Percentiles rank a stretch among this genome's conserved stretches.
phyloP scores from a whole-genome alignment of 805 yeast genomes.

The Tetrapisispora fleetii region DNA sequence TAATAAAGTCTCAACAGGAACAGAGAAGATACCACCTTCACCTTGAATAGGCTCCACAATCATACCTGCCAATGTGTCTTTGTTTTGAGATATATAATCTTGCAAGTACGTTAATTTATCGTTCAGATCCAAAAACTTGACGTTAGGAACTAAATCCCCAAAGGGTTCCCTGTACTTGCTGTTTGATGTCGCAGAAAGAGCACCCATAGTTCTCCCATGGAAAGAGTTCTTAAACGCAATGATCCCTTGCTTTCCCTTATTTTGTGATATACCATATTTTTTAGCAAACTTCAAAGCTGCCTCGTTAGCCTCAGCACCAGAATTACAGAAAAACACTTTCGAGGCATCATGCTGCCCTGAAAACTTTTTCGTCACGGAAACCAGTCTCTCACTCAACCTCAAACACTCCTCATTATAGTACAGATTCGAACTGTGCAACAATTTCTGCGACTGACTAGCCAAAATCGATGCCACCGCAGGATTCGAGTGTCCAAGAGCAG shows the following conservation, averaged over 20 bases:
- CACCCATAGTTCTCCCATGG: slow-evolving; percentile 94
- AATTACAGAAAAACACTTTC: slow-evolving; percentile 58
- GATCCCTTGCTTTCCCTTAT: slow-evolving; percentile 56
- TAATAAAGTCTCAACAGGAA: slow-evolving; percentile 52
- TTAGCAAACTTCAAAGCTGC: slow-evolving; percentile 73
- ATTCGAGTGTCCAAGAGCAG: slow-evolving; percentile 84
- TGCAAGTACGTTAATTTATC: slow-evolving; percentile 26
- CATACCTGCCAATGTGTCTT: slow-evolving; percentile 61
- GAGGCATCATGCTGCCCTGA: slow-evolving; percentile 81
- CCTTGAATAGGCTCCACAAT: slow-evolving; percentile 97
- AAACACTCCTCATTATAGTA: slow-evolving; percentile 81
- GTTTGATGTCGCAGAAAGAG: slow-evolving; percentile 85
- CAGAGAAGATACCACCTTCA: slow-evolving; percentile 85
- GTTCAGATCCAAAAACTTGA: slow-evolving; percentile 34
- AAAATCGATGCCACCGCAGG: slow-evolving; percentile 63
- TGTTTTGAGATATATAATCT: slow-evolving; percentile 12
- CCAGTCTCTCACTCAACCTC: slow-evolving; percentile 59
- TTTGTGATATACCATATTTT: slow-evolving; percentile 56
- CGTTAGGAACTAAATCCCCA: slow-evolving; percentile 86
- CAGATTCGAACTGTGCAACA: slow-evolving; percentile 79
- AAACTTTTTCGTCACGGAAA: slow-evolving; percentile 52
- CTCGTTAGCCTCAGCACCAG: slow-evolving; percentile 76
- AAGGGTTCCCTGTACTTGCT: slow-evolving; percentile 89
- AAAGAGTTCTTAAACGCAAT: slow-evolving; percentile 84
- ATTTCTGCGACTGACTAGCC: slow-evolving; percentile 56